These are phyloP conservation scores for Salix suchowensis DNA, from an alignment of 345 rosid species.

Conservation along the genomic window DNA sequence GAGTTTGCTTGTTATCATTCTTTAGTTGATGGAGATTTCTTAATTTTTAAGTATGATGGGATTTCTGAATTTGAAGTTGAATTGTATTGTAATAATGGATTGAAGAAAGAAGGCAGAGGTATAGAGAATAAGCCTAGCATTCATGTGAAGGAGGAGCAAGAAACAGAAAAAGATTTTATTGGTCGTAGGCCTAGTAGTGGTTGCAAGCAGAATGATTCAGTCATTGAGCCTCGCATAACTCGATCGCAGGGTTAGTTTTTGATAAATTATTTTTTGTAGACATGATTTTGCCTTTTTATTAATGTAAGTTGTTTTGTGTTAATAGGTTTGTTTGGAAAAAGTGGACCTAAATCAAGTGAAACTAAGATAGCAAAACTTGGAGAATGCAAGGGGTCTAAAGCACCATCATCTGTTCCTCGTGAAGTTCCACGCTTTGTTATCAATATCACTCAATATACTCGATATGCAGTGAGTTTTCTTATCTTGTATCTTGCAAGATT, in stretches of 20 bases:
- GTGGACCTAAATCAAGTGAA: no score
- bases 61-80: slow-evolving; percentile 15
- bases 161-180: no score
- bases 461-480: not conserved
- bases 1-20: slow-evolving; percentile 15
- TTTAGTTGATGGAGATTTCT: slow-evolving; percentile 19
- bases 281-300: not conserved
- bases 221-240: not conserved
- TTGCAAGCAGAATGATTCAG: not conserved
- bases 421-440: not conserved
- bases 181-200: not conserved
- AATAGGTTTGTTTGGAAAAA: no score
- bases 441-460: not conserved
- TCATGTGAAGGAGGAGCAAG: slow-evolving; percentile 11
- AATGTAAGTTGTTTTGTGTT: not conserved
- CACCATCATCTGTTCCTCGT: not conserved
- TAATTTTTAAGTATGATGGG: slow-evolving; percentile 18
- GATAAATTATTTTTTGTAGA: not conserved
- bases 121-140: no score
- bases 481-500: not conserved
- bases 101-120: slow-evolving; percentile 4
- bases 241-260: not conserved
- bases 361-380: not conserved
- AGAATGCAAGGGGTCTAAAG: not conserved
- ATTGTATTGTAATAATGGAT: slow-evolving; percentile 14